Evolutionary conservation across 2,329 filamentous ascomycete genomes (phyloP).

Genomic region (Colletotrichum sp.): DNA sequence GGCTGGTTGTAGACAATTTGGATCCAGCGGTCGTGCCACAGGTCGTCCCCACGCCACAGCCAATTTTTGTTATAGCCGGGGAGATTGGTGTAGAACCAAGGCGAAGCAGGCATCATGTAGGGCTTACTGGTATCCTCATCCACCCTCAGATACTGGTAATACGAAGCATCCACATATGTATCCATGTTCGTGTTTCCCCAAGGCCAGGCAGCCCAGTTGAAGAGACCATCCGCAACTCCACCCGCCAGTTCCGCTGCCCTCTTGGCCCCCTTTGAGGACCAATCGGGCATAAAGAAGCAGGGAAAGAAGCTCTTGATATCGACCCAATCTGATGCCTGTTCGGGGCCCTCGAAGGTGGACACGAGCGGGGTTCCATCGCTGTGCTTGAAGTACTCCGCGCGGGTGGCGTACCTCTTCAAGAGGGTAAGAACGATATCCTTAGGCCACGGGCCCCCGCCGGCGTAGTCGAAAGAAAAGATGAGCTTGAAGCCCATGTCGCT

Average conservation of each 20-base stretch:
- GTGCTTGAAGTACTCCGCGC: slow-evolving; percentile 20
- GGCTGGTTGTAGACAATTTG: not conserved
- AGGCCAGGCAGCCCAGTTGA: slow-evolving; percentile 41
- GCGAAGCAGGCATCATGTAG: slow-evolving; percentile 58
- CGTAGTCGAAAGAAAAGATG: slow-evolving; percentile 6
- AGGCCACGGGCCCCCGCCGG: not conserved
- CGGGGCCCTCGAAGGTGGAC: slow-evolving; percentile 47
- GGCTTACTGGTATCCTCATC: slow-evolving; percentile 44
- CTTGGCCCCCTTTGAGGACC: slow-evolving; percentile 37
- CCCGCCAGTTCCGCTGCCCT: not conserved
- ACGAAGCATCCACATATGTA: slow-evolving; percentile 22
- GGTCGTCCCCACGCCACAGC: slow-evolving; percentile 64
- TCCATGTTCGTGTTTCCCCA: slow-evolving; percentile 21
- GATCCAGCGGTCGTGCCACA: slow-evolving; percentile 65
- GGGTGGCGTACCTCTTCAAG: not conserved
- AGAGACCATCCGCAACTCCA: slow-evolving; percentile 33
- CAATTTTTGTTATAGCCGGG: slow-evolving; percentile 63
- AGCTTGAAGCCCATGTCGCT: not conserved
- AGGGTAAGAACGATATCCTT: not conserved
- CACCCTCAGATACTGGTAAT: not conserved
- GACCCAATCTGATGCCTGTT: slow-evolving; percentile 43
- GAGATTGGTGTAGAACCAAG: slow-evolving; percentile 65
- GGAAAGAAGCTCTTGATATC: slow-evolving; percentile 40
- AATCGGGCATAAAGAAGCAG: slow-evolving; percentile 49
- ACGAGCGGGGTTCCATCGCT: slow-evolving; percentile 33